Conservation (phyloP, 139 green algal genomes). For the Monoraphidium neglectum region DNA sequence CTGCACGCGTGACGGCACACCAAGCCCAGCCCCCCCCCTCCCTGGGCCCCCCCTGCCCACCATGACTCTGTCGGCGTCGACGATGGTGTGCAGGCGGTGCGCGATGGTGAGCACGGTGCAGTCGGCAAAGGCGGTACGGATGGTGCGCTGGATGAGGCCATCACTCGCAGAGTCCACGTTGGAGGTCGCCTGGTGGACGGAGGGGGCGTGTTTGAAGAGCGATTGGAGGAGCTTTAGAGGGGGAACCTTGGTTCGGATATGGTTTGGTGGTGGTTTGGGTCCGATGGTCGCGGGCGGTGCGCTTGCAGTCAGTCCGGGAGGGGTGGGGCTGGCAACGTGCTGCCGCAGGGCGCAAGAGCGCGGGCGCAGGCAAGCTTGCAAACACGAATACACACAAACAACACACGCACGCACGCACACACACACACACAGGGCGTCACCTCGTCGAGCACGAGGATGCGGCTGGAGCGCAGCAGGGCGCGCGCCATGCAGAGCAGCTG, state of each 20-base stretch:
- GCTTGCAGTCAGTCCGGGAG: no score
- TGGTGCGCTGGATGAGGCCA: slow-evolving; percentile 57
- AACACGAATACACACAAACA: no score
- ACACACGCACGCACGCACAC: no score
- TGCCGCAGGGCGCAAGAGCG: no score
- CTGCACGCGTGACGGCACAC: no score
- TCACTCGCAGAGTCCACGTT: slow-evolving; percentile 66
- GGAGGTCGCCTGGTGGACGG: slow-evolving; percentile 54
- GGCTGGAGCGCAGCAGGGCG: slow-evolving; percentile 42
- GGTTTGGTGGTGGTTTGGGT: not conserved
- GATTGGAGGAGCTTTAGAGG: not conserved
- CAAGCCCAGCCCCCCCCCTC: no score
- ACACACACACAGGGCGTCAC: no score
- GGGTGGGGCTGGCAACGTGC: no score
- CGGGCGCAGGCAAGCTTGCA: no score
- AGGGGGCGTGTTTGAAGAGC: not conserved
- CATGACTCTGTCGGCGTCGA: slow-evolving; percentile 71
- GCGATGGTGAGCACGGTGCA: slow-evolving; percentile 69
- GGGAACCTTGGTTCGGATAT: not conserved
- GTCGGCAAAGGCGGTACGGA: slow-evolving; percentile 49
- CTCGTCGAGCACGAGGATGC: slow-evolving; percentile 41
- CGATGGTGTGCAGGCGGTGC: slow-evolving; percentile 76
- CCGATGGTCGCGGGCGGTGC: not conserved
- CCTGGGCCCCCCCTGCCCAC: no score
- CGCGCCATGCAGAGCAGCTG: slow-evolving; percentile 90